A percentile compares a stretch with the other conserved stretches of the same genome.
Evolutionary conservation across 306 rosid species (phyloP).

Genomic region (Gleditsia sinensis): DNA sequence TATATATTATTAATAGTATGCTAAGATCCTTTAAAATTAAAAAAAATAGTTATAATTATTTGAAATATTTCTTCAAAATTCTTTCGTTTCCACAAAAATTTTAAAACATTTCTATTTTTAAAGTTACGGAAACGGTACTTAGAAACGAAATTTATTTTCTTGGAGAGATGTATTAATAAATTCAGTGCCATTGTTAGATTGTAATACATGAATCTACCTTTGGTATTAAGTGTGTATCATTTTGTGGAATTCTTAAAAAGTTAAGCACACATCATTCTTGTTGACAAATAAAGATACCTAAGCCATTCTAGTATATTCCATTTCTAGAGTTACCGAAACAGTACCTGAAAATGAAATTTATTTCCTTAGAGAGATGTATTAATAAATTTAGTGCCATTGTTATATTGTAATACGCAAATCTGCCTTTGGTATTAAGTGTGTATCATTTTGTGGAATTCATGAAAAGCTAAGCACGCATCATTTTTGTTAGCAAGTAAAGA

Average conservation of each 20-base stretch:
- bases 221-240: slow-evolving; percentile 18
- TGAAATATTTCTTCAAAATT: too few relatives aligned
- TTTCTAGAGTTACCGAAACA: too few relatives aligned
- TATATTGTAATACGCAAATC: background rate
- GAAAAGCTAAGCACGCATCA: background rate
- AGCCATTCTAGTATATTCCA: too few relatives aligned
- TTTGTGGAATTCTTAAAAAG: background rate
- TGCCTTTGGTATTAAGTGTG: background rate
- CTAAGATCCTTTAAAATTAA: too few relatives aligned
- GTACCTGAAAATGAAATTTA: too few relatives aligned
- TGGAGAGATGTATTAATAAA: background rate
- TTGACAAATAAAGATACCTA: background rate
- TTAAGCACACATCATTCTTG: background rate
- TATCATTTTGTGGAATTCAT: background rate
- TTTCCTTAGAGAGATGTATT: background rate
- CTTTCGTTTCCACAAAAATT: too few relatives aligned
- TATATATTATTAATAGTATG: too few relatives aligned
- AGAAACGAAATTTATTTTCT: too few relatives aligned
- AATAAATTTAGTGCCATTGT: background rate
- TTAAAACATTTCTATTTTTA: too few relatives aligned
- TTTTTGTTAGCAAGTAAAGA: background rate
- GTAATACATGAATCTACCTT: background rate
- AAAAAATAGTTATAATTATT: too few relatives aligned
- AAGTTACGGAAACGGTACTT: too few relatives aligned
- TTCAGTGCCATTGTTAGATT: background rate